Base-by-base conservation (phyloP, 2,329 filamentous ascomycete genomes). In the Fusarium sp. region DNA sequence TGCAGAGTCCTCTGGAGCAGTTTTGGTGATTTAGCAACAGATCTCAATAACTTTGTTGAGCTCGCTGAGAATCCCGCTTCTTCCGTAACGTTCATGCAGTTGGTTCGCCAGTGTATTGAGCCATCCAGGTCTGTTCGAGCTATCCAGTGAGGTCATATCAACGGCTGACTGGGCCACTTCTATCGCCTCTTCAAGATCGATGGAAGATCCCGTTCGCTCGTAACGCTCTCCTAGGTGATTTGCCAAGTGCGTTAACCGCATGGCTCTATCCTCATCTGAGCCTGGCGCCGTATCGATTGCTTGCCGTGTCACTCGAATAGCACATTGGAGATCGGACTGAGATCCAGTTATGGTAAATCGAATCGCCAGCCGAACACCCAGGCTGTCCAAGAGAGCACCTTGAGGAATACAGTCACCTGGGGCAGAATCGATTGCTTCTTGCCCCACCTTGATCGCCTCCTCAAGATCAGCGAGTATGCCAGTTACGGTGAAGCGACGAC, bases 61-160 rank as follows among this genome's bases (percentile, higher is more conserved):
- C 22, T 52, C 49, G 12, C 0, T 13, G 25, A 36, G 17, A 20
- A 12, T n/a, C 3, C 49, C 33, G 0, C 4, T 36, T 15, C 49
- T 52, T 6, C 4, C 33, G 20, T 52, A 52, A 8, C 49, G 22
- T 7, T 27, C 22, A 0, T 36, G 22, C 1, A 52, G 31, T 22
- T 52, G 49, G 17, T 52, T 52, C 11, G 49, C 33, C 15, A 52
- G 33, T 4, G 33, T 36, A 12, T 52, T 52, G 1, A 52, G 22
- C 1, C 33, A 8, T 9, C 22, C 22, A 0, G 17, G 9, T 2
- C 6, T 52, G 31, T 1, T 18, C 0, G 1, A 0, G 13, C 13
- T 4, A 7, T 36, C 47, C 0, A 52, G 17, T 0, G 31, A 12
- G 18, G 31, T 36, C 47, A 50, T 4, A 3, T 50, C n/a, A 2